Evolutionary conservation across 495 filamentous ascomycete genomes (phyloP), one percentile per base, ranked within the genome.

Genomic region (Aspergillus hancockii): DNA sequence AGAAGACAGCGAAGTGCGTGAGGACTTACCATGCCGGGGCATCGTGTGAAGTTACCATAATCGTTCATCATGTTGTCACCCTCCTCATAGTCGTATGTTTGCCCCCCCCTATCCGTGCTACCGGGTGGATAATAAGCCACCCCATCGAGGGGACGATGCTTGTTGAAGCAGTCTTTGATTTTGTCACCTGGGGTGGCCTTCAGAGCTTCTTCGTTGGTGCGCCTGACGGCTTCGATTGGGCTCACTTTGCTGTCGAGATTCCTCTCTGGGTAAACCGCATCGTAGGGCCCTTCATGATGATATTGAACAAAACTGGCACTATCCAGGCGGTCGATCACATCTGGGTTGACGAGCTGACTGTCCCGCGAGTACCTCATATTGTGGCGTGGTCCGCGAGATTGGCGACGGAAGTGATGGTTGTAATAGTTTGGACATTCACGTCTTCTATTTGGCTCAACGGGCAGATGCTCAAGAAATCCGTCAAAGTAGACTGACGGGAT

Each of bases 211-310:
- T 81, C 75, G 72, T 94, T 97, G 16, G 85, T 86, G 12, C 83
- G 77, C 54, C 74, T 75, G 5, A 97, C 81, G 7, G 94, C 95
- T 32, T 89, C 91, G 14, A 98, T 70, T 0, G 94, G 94, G 47
- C 76, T 90, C 67, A 63, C 78, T 53, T 80, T 74, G 65, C 71
- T 78, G 63, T 83, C 71, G n/a, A 70, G 74, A 71, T 97, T 96
- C 21, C 89, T 77, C 25, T 90, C 82, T 7, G 86, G 73, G 47
- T 90, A 79, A 4, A 89, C 88, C 0, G 94, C 91, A 70, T 98
- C 94, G 62, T 90, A 98, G 0, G 94, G 94, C 0, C 94, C 94
- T 56, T 89, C 90, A 63, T 98, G 94, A 69, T 98, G 94, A 66
- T 96, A 98, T 3, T 78, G 72, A 8, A 70, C 74, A 18, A 79